Base-by-base conservation (phyloP, 192 early-diverging fungal genomes). In the Backusella westeae region DNA sequence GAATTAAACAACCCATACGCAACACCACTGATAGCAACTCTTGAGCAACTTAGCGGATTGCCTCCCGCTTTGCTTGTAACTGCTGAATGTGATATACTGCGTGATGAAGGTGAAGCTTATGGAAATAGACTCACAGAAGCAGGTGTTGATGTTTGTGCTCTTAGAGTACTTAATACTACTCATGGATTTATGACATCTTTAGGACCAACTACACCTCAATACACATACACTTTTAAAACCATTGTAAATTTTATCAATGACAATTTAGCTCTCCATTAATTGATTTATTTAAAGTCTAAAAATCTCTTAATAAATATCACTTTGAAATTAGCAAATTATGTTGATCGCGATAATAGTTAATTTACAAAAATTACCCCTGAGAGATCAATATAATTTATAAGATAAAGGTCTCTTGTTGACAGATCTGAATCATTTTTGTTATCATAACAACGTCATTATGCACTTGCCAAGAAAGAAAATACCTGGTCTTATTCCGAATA, bases 21-120 rank as follows among this genome's bases (percentile, higher is more conserved):
- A 6, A 19, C 66, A n/a, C 66, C 66, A 6, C 17, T 67, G 5
- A 9, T 67, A 17, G 74, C 74, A 15, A 42, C 74, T 29, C 19
- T 41, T 15, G 74, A 75, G 14, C 56, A 78, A 14, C 59, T 78
- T 19, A 72, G 23, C 21, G 77, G 71, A 1, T 21, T 78, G 0
- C 71, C 77, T 7, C 52, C 35, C 10, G 77, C 77, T 29, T 67
- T 78, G 8, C 44, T 78, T 19, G 42, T 78, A 9, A 78, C 77
- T 4, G 71, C 36, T 46, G 77, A 78, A 63, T 65, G 53, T 34
- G 77, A 78, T 67, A 39, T 73, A 5, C 59, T 78, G 15, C 34
- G 77, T 10, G 77, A 78, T 35, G 77, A 72, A 26, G 77, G 77
- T 49, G 77, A 78, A 23, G 69, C 56, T 0, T 78, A 73, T 65